Base-by-base conservation (phyloP, 2,329 filamentous ascomycete species). In the Aspergillus puulaauensis region DNA sequence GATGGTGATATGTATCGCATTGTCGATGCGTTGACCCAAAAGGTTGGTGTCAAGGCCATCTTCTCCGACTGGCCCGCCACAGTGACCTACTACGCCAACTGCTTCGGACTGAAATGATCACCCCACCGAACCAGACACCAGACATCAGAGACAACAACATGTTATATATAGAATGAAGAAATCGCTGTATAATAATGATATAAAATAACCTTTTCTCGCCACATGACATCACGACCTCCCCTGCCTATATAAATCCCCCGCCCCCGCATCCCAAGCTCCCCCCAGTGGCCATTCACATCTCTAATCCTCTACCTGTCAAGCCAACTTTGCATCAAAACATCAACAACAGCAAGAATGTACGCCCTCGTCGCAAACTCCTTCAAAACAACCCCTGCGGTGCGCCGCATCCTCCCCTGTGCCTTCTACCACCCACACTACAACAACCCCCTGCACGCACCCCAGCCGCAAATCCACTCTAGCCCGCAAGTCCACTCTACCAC, bases 61-160 rank as follows among this genome's bases (percentile, higher is more conserved):
- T 64, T 63, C 48, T 64, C 62, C 15, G 62, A 64, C 44, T 64
- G 62, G 62, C 62, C 62, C 3, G 62, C 61, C 11, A 64, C 62
- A 1, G 62, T 64, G 44, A 60, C 62, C 4, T 64, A 64, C 39
- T 64, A 64, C 57, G 62, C 62, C 17, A 58, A 47, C 46, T 64
- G 62, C 41, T 51, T 64, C 48, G 62, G 62, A 5, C 43, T 64
- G 24, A 48, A 51, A 9, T 64, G 56, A 46, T 24, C 11, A 14
- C 17, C 45, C 12, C 11, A 37, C 24, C 39, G 7, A 23, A 24
- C 45, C 27, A 15, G 9, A 14, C 4, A 43, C 21, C 15, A 21
- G 37, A 52, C 43, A 12, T 17, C 12, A 54, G 40, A 55, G 41
- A 40, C 9, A 27, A 23, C 14, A 11, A n/a, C 41, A 33, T 43